Evolutionary conservation across 257 asterid genomes (phyloP).

Genomic region (Primulina tabacum): DNA sequence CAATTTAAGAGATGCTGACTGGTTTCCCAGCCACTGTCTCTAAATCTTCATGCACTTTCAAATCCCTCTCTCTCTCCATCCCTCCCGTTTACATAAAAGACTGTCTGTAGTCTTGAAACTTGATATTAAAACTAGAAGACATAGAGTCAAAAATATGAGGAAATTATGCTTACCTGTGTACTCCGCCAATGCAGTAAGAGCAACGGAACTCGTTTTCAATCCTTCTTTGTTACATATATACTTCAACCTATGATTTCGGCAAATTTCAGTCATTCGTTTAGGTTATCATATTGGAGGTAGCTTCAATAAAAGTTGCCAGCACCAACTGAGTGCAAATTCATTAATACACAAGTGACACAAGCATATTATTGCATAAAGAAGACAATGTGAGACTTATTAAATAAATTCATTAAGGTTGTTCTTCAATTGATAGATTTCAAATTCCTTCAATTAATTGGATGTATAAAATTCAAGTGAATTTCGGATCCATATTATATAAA

Average conservation of each 20-base stretch:
- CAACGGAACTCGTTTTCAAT: constrained; percentile 65
- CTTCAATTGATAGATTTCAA: not conserved
- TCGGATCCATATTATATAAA: too few relatives aligned
- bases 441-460: too few relatives aligned
- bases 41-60: not conserved
- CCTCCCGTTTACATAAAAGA: not conserved
- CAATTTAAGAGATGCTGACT: not conserved
- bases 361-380: constrained; percentile 7
- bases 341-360: constrained; percentile 1
- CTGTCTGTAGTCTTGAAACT: not conserved
- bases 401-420: not conserved
- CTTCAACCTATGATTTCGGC: constrained; percentile 63
- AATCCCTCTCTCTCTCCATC: not conserved
- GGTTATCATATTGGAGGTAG: constrained; percentile 18
- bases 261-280: constrained; percentile 22
- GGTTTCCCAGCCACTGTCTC: not conserved
- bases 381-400: constrained; percentile 4
- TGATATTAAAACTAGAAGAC: constrained; percentile 12
- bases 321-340: constrained; percentile 17
- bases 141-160: constrained; percentile 8
- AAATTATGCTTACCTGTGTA: constrained; percentile 60
- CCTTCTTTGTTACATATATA: constrained; percentile 84
- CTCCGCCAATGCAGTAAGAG: constrained; percentile 78
- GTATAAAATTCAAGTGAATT: too few relatives aligned
- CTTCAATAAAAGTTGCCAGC: constrained; percentile 20